Evolutionary conservation across 768 basidiomycete species (phyloP).

Genomic region (Trametes gibbosa): DNA sequence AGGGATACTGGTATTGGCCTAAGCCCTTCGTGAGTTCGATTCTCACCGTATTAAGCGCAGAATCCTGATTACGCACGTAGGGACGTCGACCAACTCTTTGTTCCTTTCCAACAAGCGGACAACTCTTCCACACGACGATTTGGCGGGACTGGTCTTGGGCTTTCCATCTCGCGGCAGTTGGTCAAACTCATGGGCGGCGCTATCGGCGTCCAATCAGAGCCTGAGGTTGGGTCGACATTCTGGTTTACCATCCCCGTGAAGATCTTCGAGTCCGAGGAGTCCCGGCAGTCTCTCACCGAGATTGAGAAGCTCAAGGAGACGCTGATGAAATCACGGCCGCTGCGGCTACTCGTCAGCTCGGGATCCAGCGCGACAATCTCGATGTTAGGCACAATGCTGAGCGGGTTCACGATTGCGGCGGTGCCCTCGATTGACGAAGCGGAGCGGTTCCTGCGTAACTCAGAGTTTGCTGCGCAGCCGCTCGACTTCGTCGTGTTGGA

Average conservation of each 20-base stretch:
- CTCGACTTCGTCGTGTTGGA: conserved; percentile 70
- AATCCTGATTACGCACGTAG: conserved; percentile 25
- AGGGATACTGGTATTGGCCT: conserved; percentile 76
- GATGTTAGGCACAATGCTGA: conserved; percentile 56
- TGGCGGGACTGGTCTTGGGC: conserved; percentile 74
- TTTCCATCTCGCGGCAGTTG: conserved; percentile 71
- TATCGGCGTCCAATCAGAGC: conserved; percentile 66
- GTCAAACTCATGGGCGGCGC: conserved; percentile 76
- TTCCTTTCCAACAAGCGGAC: conserved; percentile 78
- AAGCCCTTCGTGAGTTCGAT: conserved; percentile 35
- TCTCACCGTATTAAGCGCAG: background rate
- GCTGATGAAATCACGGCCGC: conserved; percentile 46
- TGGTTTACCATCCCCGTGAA: conserved; percentile 75
- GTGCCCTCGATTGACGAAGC: conserved; percentile 46
- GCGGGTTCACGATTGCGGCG: conserved; percentile 47
- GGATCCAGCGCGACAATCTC: conserved; percentile 54
- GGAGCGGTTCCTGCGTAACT: conserved; percentile 38
- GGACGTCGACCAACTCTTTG: conserved; percentile 66
- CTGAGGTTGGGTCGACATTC: conserved; percentile 63
- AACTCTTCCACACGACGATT: conserved; percentile 75
- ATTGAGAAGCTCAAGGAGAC: conserved; percentile 45
- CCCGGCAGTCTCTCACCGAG: conserved; percentile 48
- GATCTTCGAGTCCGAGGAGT: conserved; percentile 52
- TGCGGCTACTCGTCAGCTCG: conserved; percentile 56
- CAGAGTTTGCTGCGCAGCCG: conserved; percentile 31